Conservation (phyloP, 345 rosid species). For the Barbarea vulgaris region DNA sequence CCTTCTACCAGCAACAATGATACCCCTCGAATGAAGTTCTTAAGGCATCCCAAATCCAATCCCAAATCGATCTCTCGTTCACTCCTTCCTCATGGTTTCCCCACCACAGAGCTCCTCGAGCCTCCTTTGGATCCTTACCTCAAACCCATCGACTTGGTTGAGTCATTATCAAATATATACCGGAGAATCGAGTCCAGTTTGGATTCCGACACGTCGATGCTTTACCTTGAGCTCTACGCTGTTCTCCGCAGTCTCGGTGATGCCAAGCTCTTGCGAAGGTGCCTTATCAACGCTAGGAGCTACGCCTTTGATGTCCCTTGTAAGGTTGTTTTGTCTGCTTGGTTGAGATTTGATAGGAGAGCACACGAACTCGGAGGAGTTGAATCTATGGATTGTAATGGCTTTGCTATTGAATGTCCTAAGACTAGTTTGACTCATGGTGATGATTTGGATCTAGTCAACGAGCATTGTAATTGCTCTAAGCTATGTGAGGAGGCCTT, state of each 20-base stretch:
- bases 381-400: constrained; percentile 57
- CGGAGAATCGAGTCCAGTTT: constrained; percentile 56
- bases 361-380: constrained; percentile 68
- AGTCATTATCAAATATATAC: constrained; percentile 65
- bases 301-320: constrained; percentile 69
- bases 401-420: constrained; percentile 65
- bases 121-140: constrained; percentile 73
- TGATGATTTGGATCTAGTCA: constrained; percentile 47
- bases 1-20: constrained; percentile 37
- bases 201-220: constrained; percentile 45
- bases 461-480: constrained; percentile 50
- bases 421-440: constrained; percentile 53
- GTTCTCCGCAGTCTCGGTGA: constrained; percentile 66
- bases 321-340: constrained; percentile 77
- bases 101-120: constrained; percentile 65
- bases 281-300: constrained; percentile 67
- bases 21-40: constrained; percentile 46
- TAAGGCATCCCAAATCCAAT: constrained; percentile 44
- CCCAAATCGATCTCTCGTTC: constrained; percentile 50
- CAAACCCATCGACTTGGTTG: constrained; percentile 63
- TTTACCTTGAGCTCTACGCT: constrained; percentile 70
- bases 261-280: constrained; percentile 75
- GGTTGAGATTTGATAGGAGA: constrained; percentile 85
- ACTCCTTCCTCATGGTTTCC: constrained; percentile 67
- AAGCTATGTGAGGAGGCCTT: constrained; percentile 19